These are phyloP conservation scores for Trapa incisa DNA, from an alignment of 345 rosid species.

Conservation along the genomic window DNA sequence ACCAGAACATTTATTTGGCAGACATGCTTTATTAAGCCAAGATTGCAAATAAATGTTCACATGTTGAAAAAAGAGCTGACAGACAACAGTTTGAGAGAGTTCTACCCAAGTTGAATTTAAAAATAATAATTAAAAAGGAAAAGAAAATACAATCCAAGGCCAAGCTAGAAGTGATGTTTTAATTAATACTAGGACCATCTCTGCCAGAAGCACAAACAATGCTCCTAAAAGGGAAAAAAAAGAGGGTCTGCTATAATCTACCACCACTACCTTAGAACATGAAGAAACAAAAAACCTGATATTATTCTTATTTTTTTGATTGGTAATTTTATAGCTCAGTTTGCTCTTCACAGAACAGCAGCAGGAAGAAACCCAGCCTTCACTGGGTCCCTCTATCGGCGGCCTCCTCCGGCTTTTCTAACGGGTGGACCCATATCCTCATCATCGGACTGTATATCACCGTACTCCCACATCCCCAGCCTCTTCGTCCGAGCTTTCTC, in stretches of 20 bases:
- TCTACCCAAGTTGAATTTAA: neutral
- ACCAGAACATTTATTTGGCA: slow-evolving; percentile 1
- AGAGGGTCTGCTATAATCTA: neutral
- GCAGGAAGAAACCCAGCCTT: neutral
- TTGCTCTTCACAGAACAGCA: neutral
- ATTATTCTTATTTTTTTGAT: neutral
- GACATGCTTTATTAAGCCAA: slow-evolving; percentile 3
- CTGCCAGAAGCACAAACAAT: slow-evolving; percentile 7
- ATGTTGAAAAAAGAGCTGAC: neutral
- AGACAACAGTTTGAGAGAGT: neutral
- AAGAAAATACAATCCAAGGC: neutral
- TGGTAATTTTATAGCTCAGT: neutral
- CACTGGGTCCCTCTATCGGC: slow-evolving; percentile 27
- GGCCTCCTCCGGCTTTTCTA: slow-evolving; percentile 50
- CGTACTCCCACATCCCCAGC: slow-evolving; percentile 82
- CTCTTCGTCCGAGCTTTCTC: slow-evolving; percentile 61
- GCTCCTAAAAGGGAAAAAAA: slow-evolving; percentile 5
- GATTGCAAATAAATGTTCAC: slow-evolving; percentile 1
- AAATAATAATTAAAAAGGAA: neutral
- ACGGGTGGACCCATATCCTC: slow-evolving; percentile 58
- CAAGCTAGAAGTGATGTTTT: neutral
- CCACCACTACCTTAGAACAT: neutral
- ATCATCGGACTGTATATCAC: slow-evolving; percentile 86
- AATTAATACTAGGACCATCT: neutral
- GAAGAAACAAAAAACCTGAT: neutral